phyloP scores from a whole-genome alignment of 306 rosid genomes.

The Echinosophora koreensis region DNA sequence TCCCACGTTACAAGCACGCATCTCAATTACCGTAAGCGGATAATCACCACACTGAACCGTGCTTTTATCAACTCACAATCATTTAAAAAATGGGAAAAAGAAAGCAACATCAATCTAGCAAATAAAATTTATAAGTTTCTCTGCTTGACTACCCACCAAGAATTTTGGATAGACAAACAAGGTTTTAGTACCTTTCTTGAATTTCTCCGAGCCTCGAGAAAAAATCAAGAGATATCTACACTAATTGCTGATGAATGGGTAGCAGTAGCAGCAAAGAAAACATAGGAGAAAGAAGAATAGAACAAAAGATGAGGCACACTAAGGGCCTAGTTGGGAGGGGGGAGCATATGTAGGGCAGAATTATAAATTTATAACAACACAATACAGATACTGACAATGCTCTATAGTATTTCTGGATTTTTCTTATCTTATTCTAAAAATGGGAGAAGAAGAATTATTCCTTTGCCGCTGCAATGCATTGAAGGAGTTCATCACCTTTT shows the following conservation, averaged over 20 bases:
- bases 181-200: slow-evolving; percentile 50
- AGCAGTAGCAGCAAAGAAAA: slow-evolving; percentile 50
- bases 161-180: slow-evolving; percentile 39
- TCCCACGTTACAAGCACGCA: slow-evolving; percentile 16
- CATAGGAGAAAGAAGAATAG: neutral
- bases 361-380: neutral
- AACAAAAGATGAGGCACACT: slow-evolving; percentile 8
- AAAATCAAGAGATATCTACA: slow-evolving; percentile 53
- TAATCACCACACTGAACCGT: neutral
- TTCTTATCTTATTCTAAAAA: slow-evolving; percentile 45
- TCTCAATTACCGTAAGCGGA: neutral
- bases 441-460: slow-evolving; percentile 52
- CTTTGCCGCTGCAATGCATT: slow-evolving; percentile 59
- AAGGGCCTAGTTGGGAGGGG: slow-evolving; percentile 23
- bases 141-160: slow-evolving; percentile 49
- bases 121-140: slow-evolving; percentile 41
- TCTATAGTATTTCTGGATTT: neutral
- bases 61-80: neutral
- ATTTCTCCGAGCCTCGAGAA: slow-evolving; percentile 52
- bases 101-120: slow-evolving; percentile 31
- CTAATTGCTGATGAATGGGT: slow-evolving; percentile 47
- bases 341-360: neutral
- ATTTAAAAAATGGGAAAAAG: neutral
- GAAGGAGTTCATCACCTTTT: slow-evolving; percentile 69
- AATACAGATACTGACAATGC: slow-evolving; percentile 36